phyloP scores from a whole-genome alignment of 1,284 basidiomycete species.

The Ganoderma sp. region DNA sequence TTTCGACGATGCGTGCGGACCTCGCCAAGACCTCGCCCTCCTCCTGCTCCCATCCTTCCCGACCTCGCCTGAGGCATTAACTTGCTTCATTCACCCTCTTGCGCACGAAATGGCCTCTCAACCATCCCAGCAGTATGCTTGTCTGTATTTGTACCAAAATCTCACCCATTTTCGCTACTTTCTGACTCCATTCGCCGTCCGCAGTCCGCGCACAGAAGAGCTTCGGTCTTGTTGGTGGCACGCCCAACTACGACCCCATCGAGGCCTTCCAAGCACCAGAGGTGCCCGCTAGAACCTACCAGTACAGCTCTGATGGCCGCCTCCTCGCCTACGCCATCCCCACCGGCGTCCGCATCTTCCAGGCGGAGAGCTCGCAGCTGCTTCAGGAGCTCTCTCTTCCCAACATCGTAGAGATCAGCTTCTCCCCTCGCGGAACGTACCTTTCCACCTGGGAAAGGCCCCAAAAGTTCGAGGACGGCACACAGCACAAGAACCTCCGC shows the following conservation, averaged over 20 bases:
- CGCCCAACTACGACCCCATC: slow-evolving; percentile 77
- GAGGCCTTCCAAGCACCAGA: slow-evolving; percentile 73
- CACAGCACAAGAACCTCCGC: slow-evolving; percentile 87
- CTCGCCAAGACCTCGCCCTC: slow-evolving; percentile 12
- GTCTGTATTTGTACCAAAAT: slow-evolving; percentile 53
- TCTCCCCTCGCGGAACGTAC: slow-evolving; percentile 93
- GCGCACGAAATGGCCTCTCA: slow-evolving; percentile 61
- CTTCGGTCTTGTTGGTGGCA: slow-evolving; percentile 83
- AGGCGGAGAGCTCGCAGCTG: slow-evolving; percentile 75
- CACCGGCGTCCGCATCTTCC: slow-evolving; percentile 77
- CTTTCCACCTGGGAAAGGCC: slow-evolving; percentile 95
- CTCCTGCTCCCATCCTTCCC: no score
- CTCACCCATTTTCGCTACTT: slow-evolving; percentile 17
- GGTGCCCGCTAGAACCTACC: slow-evolving; percentile 73
- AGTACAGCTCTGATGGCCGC: slow-evolving; percentile 89
- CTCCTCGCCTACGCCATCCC: slow-evolving; percentile 87
- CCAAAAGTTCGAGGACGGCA: slow-evolving; percentile 80
- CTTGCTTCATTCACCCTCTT: slow-evolving; percentile 65
- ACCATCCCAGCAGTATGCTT: slow-evolving; percentile 78
- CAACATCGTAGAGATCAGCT: slow-evolving; percentile 83
- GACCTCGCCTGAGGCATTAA: slow-evolving; percentile 68
- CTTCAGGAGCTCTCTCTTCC: slow-evolving; percentile 73
- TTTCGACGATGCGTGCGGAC: slow-evolving; percentile 24
- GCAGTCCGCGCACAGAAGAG: slow-evolving; percentile 93
- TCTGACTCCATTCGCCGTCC: slow-evolving; percentile 23